Conservation (phyloP, 768 basidiomycete genomes). For the Mycena amicta region DNA sequence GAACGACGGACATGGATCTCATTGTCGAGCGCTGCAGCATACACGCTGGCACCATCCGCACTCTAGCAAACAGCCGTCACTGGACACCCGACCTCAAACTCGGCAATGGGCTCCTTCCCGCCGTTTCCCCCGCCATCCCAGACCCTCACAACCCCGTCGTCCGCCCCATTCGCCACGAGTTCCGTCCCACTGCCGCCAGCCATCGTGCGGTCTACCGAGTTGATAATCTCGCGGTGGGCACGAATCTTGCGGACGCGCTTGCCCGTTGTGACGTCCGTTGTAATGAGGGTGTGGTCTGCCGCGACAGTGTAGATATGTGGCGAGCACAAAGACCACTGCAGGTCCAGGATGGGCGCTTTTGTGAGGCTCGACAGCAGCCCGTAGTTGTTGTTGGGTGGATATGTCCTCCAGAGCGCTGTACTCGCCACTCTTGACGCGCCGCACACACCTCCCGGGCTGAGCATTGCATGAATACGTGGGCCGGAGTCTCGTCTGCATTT, state of each 20-base stretch:
- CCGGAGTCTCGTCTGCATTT: no score
- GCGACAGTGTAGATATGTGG: slow-evolving; percentile 79
- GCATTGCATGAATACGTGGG: neutral
- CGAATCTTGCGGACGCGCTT: slow-evolving; percentile 79
- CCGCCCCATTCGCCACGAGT: slow-evolving; percentile 83
- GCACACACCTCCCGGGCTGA: neutral
- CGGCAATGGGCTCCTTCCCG: slow-evolving; percentile 71
- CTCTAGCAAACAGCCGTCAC: slow-evolving; percentile 93
- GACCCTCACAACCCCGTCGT: slow-evolving; percentile 88
- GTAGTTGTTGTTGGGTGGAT: slow-evolving; percentile 91
- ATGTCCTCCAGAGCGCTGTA: slow-evolving; percentile 91
- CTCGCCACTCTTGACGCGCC: neutral
- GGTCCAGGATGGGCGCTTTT: slow-evolving; percentile 90
- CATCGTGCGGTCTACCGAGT: slow-evolving; percentile 83
- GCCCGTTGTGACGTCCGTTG: slow-evolving; percentile 83
- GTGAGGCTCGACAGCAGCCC: slow-evolving; percentile 79
- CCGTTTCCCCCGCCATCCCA: slow-evolving; percentile 89
- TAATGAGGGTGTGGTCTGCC: slow-evolving; percentile 82
- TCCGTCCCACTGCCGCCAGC: slow-evolving; percentile 84
- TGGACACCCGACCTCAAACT: slow-evolving; percentile 85
- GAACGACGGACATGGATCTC: slow-evolving; percentile 81
- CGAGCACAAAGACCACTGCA: slow-evolving; percentile 84
- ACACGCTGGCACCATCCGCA: slow-evolving; percentile 86
- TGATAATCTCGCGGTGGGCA: slow-evolving; percentile 91
- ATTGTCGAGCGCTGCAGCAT: slow-evolving; percentile 93